Percentiles rank a stretch among this genome's conserved stretches.
These are phyloP conservation scores for Mucor mucedo DNA, from an alignment of 371 early-diverging fungal genomes.

Conservation along the genomic window DNA sequence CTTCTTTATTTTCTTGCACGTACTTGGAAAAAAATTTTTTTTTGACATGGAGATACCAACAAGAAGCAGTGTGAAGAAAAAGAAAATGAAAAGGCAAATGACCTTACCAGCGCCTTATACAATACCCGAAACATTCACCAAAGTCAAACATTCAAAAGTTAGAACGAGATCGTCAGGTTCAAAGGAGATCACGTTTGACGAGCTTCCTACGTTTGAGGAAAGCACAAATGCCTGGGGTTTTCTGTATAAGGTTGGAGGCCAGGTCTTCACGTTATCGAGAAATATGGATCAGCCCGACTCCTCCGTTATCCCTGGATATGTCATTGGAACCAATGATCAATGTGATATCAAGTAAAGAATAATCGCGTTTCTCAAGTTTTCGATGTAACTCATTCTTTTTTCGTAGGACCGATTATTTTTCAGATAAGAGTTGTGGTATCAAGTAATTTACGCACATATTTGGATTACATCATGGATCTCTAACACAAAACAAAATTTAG, in stretches of 20 bases:
- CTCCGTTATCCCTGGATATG: slow-evolving; percentile 10
- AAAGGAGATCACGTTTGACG: background rate
- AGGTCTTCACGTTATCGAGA: slow-evolving; percentile 7
- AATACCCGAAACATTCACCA: too few relatives aligned
- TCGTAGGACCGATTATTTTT: background rate
- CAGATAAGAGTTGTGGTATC: too few relatives aligned
- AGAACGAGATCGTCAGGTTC: background rate
- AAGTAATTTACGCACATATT: too few relatives aligned
- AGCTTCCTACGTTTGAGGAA: background rate
- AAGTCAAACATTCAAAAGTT: background rate
- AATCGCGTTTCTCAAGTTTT: background rate
- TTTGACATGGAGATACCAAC: background rate
- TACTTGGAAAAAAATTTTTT: background rate
- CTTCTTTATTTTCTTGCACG: background rate
- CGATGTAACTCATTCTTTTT: background rate
- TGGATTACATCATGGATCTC: background rate
- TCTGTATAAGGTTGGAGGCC: slow-evolving; percentile 2
- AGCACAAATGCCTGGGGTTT: slow-evolving; percentile 19
- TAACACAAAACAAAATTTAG: background rate
- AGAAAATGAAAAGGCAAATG: background rate
- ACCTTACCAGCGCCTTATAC: background rate
- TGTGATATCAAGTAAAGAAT: slow-evolving; percentile 21
- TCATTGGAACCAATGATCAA: slow-evolving; percentile 7
- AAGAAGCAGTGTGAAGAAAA: background rate
- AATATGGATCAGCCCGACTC: background rate